Conservation (phyloP, 2,329 filamentous ascomycete species). For the Paraphaeosphaeria sporulosa region DNA sequence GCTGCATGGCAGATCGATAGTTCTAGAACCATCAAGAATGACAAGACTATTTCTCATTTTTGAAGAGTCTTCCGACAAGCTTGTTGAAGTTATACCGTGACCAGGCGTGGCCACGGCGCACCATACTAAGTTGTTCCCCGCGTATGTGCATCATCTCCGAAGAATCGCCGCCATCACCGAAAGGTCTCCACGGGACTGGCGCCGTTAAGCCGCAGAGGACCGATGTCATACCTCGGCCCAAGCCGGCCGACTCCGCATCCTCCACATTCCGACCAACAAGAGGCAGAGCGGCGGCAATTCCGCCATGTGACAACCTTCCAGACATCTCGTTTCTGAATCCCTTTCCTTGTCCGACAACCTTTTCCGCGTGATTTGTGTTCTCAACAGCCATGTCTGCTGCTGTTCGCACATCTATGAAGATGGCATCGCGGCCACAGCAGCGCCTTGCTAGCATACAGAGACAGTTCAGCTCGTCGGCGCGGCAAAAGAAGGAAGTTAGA, state of each 20-base stretch:
- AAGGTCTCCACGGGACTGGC: not conserved
- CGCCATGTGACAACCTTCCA: slow-evolving; percentile 44
- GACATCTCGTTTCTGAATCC: slow-evolving; percentile 18
- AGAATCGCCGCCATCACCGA: slow-evolving; percentile 4
- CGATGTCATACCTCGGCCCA: slow-evolving; percentile 40
- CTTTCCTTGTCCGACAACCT: slow-evolving; percentile 12
- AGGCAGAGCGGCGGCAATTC: slow-evolving; percentile 24
- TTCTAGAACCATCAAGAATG: not conserved
- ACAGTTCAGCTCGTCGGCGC: slow-evolving; percentile 45
- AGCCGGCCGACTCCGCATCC: slow-evolving; percentile 14
- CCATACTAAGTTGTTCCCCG: not conserved
- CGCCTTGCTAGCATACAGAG: slow-evolving; percentile 47
- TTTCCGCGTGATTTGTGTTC: slow-evolving; percentile 1
- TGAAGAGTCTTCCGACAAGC: not conserved
- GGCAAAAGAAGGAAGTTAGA: slow-evolving; percentile 70
- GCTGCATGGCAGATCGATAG: not conserved
- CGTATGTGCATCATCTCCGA: slow-evolving; percentile 1
- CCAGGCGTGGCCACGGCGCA: not conserved
- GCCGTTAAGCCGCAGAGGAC: slow-evolving; percentile 36
- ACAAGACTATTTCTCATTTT: not conserved
- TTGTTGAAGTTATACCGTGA: not conserved
- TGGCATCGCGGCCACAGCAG: slow-evolving; percentile 47
- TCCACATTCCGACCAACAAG: slow-evolving; percentile 33
- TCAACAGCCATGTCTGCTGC: slow-evolving; percentile 39
- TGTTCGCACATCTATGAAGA: slow-evolving; percentile 42